phyloP scores from a whole-genome alignment of 495 filamentous ascomycete genomes.

The Aspergillus coremiiformis region DNA sequence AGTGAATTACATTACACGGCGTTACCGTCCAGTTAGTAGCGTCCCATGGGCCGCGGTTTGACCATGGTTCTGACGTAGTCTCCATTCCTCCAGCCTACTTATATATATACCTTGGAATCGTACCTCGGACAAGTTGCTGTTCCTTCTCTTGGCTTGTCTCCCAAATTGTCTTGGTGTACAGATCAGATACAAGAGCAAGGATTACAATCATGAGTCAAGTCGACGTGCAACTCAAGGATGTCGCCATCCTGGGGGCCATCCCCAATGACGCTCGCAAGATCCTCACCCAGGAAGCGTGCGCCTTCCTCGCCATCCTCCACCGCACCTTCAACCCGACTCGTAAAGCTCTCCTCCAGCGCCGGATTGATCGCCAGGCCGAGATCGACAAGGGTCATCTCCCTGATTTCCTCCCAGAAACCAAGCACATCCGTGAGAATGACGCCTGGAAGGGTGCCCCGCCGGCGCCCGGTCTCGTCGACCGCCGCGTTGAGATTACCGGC shows the following conservation, averaged over 20 bases:
- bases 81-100: neutral
- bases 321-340: conserved; percentile 87
- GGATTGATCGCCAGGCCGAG: conserved; percentile 82
- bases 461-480: conserved; percentile 87
- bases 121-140: conserved; percentile 6
- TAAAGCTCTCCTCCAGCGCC: conserved; percentile 82
- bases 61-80: conserved; percentile 31
- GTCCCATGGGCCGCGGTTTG: conserved; percentile 31
- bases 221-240: conserved; percentile 77
- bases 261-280: conserved; percentile 78
- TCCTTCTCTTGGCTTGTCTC: neutral
- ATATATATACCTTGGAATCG: neutral
- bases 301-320: conserved; percentile 91
- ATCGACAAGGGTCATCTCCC: conserved; percentile 86
- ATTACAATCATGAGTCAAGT: conserved; percentile 55
- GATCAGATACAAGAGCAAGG: conserved; percentile 3
- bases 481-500: conserved; percentile 97
- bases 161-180: neutral
- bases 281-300: conserved; percentile 81
- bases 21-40: neutral
- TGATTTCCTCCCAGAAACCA: conserved; percentile 95
- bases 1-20: neutral
- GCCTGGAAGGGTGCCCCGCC: conserved; percentile 93
- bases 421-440: conserved; percentile 88
- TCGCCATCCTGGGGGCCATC: conserved; percentile 72